These are phyloP conservation scores for Crithidia sp. DNA, from an alignment of 208 protist species.

Conservation along the genomic window DNA sequence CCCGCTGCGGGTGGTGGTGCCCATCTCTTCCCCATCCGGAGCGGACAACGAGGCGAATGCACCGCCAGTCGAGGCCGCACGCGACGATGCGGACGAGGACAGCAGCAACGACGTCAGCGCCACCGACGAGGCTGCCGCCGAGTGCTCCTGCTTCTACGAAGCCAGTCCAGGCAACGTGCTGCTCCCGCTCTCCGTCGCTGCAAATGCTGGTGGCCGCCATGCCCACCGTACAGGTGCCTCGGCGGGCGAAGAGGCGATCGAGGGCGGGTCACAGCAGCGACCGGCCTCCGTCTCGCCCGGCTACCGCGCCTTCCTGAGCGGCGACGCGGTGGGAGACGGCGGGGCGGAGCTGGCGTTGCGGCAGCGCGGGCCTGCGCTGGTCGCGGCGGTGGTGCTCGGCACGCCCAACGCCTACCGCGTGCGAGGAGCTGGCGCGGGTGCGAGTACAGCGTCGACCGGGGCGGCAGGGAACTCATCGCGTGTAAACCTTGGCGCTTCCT, in stretches of 20 bases:
- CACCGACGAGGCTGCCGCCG: neutral
- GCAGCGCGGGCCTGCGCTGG: neutral
- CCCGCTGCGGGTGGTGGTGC: conserved; percentile 17
- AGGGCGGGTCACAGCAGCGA: neutral
- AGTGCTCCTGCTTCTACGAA: conserved; percentile 22
- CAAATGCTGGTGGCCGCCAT: neutral
- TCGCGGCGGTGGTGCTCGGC: conserved; percentile 30
- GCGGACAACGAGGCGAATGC: neutral
- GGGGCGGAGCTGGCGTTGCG: neutral
- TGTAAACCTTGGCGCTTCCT: conserved; percentile 7
- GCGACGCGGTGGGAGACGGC: neutral
- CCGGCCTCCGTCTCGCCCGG: neutral
- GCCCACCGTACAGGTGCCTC: neutral
- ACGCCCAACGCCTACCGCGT: conserved; percentile 24
- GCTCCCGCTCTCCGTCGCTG: conserved; percentile 7
- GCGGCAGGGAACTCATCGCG: neutral
- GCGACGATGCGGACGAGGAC: neutral
- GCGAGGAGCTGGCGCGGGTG: neutral
- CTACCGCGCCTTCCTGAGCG: conserved; percentile 3
- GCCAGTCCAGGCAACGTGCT: conserved; percentile 13
- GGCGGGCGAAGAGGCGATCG: neutral
- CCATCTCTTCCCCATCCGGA: neutral
- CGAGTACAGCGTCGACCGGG: too few relatives aligned
- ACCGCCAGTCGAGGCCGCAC: too few relatives aligned
- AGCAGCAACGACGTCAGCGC: neutral